Evolutionary conservation across 306 rosid genomes (phyloP), one percentile per base, ranked within the genome.

Genomic region (Medicago lupulina): DNA sequence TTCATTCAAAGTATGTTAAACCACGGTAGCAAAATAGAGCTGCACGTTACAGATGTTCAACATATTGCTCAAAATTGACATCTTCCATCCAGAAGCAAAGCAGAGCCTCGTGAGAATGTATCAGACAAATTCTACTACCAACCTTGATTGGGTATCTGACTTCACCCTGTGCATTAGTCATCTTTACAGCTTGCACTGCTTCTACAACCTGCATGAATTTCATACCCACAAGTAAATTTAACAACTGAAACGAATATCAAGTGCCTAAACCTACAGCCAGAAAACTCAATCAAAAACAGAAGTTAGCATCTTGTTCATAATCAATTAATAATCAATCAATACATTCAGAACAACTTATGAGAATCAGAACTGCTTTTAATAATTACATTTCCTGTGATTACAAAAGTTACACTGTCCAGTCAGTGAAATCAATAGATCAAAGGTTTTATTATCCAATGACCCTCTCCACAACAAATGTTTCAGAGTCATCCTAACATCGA

Each of bases 141-240:
- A 92, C 99, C 99, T 96, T 95, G 73, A 95, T 95, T 57, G 97
- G 99, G 82, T 95, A 92, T 83, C 80, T 95, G 71, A 95, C 74
- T 75, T 96, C 99, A 70, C 99, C 99, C 43, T 96, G 77, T 62
- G 87, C 92, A 74, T 96, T 96, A 72, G 98, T 92, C 97, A 92
- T 96, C 83, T 92, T 96, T 57, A 96, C 96, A 50, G 98, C 82
- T 80, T 59, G 96, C 28, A 96, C 99, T 10, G 99, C 92, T 49
- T 92, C 98, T n/a, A 92, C 99, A 58, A 89, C 99, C 99, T 95
- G 77, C 28, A 63, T 67, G 65, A 44, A 81, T 76, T 70, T 63
- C 57, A 34, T 34, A 77, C 62, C 66, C 15, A 50, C 14, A 73
- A 62, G 19, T 74, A 69, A 58, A 57, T 21, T 74, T 28, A 60